A percentile compares a stretch with the other conserved stretches of the same genome.
These are phyloP conservation scores for Apophysomyces sp. DNA, from an alignment of 371 early-diverging fungal species.

Conservation along the genomic window DNA sequence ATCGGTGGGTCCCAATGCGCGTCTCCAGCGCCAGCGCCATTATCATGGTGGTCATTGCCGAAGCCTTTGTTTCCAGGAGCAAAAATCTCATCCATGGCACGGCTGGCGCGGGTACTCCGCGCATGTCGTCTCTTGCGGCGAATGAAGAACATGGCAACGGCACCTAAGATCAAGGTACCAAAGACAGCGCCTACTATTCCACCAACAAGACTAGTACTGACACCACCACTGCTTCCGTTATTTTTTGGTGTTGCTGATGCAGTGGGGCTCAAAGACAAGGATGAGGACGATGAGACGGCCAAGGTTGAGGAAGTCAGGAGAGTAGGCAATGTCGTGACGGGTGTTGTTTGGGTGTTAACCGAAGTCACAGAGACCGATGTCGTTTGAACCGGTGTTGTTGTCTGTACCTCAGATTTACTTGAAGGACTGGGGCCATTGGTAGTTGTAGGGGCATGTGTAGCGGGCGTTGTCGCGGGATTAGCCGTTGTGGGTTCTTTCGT, in stretches of 20 bases:
- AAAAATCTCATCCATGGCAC: slow-evolving; percentile 11
- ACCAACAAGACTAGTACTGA: slow-evolving; percentile 1
- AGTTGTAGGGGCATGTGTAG: background rate
- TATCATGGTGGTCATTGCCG: background rate
- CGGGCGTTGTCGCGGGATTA: background rate
- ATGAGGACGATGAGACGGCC: background rate
- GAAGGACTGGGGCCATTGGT: background rate
- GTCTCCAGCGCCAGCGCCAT: background rate
- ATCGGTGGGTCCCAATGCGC: background rate
- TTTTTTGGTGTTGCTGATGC: background rate
- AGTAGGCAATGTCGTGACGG: background rate
- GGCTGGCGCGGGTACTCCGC: slow-evolving; percentile 5
- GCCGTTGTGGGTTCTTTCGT: background rate
- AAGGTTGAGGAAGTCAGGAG: background rate
- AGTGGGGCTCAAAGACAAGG: background rate
- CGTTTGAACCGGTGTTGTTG: background rate
- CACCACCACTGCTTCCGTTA: background rate
- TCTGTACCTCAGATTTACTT: background rate
- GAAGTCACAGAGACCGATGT: background rate
- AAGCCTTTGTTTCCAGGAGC: slow-evolving; percentile 2
- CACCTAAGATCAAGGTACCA: slow-evolving; percentile 2
- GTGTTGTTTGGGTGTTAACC: background rate
- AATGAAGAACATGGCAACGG: slow-evolving; percentile 2
- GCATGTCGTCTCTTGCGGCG: slow-evolving; percentile 4
- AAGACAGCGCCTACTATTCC: background rate